These are phyloP conservation scores for Periglandula ipomoeae DNA, from an alignment of 2,329 filamentous ascomycete species.

Conservation along the genomic window DNA sequence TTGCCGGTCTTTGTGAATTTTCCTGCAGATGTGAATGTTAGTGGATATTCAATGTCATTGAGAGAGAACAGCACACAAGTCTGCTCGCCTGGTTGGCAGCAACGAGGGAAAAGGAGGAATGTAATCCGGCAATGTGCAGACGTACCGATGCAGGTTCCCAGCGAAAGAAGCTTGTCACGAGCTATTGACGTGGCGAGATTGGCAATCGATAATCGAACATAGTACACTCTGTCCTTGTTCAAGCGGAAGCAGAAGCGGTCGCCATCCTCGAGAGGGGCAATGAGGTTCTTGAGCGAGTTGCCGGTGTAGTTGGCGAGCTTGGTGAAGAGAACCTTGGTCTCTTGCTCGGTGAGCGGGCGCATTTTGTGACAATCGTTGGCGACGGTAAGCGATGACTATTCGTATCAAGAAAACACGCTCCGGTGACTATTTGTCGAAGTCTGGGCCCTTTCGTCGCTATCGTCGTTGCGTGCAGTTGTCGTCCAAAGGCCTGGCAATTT, in stretches of 20 bases:
- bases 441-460: not conserved
- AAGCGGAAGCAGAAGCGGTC: constrained; percentile 83
- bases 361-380: too few species aligned
- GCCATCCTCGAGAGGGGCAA: constrained; percentile 59
- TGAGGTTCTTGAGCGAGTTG: constrained; percentile 74
- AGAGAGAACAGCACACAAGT: too few species aligned
- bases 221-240: constrained; percentile 79
- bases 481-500: not conserved
- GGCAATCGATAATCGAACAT: constrained; percentile 79
- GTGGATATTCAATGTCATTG: too few species aligned
- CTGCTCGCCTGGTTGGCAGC: too few species aligned
- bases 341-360: constrained; percentile 71
- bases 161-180: constrained; percentile 70
- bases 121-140: too few species aligned
- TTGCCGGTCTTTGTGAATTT: constrained; percentile 97
- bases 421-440: not conserved
- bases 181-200: constrained; percentile 84
- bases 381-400: too few species aligned
- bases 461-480: not conserved
- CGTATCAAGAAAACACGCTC: too few species aligned
- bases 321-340: constrained; percentile 75
- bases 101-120: not conserved
- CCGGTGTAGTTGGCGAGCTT: constrained; percentile 95
- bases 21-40: constrained; percentile 48
- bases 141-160: constrained; percentile 74